Evolutionary conservation across 345 rosid genomes (phyloP).

Genomic region (Adansonia digitata): DNA sequence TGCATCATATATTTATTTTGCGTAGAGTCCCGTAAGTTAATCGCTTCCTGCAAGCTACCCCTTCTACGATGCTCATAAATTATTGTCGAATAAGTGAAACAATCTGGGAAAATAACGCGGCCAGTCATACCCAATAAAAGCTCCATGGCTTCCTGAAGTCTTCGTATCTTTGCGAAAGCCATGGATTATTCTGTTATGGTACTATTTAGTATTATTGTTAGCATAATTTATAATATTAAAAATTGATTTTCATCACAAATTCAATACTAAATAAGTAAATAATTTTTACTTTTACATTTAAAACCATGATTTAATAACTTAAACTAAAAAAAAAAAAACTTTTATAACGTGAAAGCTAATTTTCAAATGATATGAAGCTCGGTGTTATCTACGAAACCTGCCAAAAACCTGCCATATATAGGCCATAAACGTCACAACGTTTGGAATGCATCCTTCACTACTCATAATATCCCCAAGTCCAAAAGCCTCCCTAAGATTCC

Average conservation of each 20-base stretch:
- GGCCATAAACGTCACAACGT: constrained; percentile 76
- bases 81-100: constrained; percentile 79
- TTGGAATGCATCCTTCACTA: constrained; percentile 61
- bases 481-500: constrained; percentile 61
- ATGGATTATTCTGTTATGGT: constrained; percentile 64
- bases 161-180: constrained; percentile 79
- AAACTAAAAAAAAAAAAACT: too few species aligned
- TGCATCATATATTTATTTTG: constrained; percentile 48
- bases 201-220: too few species aligned
- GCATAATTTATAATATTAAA: too few species aligned
- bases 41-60: constrained; percentile 53
- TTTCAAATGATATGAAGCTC: too few species aligned
- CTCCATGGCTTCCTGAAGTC: constrained; percentile 53
- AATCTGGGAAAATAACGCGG: constrained; percentile 62
- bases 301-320: too few species aligned
- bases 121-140: constrained; percentile 52
- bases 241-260: too few species aligned
- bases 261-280: too few species aligned
- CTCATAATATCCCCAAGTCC: constrained; percentile 76
- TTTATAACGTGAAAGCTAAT: too few species aligned
- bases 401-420: constrained; percentile 74
- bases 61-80: constrained; percentile 58
- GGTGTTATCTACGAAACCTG: constrained; percentile 68
- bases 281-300: too few species aligned
- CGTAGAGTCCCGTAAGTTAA: constrained; percentile 69